phyloP scores from a whole-genome alignment of 768 basidiomycete species.

The Suillus brevipes region DNA sequence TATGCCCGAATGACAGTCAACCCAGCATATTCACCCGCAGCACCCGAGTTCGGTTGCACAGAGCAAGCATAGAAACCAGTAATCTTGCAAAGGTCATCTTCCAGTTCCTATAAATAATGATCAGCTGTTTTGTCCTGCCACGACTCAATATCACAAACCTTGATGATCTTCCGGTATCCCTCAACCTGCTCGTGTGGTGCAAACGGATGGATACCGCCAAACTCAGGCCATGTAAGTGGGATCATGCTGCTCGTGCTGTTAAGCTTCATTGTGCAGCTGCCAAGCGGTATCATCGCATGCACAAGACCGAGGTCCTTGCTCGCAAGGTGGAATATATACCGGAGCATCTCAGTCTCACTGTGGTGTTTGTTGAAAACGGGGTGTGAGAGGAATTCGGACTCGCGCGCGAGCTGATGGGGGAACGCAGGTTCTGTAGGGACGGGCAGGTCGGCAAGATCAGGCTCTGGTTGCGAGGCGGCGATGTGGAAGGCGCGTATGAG shows the following conservation, averaged over 20 bases:
- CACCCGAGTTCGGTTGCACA: conserved; percentile 98
- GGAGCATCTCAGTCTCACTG: conserved; percentile 98
- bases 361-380: conserved; percentile 96
- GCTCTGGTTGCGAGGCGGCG: conserved; percentile 51
- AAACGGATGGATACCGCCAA: conserved; percentile 89
- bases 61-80: conserved; percentile 97
- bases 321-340: conserved; percentile 92
- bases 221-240: conserved; percentile 93
- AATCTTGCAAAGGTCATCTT: conserved; percentile 86
- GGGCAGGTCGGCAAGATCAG: conserved; percentile 49
- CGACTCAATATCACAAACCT: conserved; percentile 40
- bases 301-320: conserved; percentile 93
- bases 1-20: conserved; percentile 92
- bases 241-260: conserved; percentile 99
- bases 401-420: conserved; percentile 56
- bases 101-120: conserved; percentile 68
- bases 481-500: conserved; percentile 82
- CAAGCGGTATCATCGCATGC: conserved; percentile 95
- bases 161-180: conserved; percentile 83
- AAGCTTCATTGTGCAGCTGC: conserved; percentile 97
- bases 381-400: conserved; percentile 75
- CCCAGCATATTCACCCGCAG: conserved; percentile 97
- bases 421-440: conserved; percentile 44
- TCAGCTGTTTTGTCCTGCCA: conserved; percentile 12
- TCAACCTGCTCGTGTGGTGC: conserved; percentile 85